A percentile compares a stretch with the other conserved stretches of the same genome.
Conservation (phyloP, 148 eudicot species). For the Dysphania ambrosioides region DNA sequence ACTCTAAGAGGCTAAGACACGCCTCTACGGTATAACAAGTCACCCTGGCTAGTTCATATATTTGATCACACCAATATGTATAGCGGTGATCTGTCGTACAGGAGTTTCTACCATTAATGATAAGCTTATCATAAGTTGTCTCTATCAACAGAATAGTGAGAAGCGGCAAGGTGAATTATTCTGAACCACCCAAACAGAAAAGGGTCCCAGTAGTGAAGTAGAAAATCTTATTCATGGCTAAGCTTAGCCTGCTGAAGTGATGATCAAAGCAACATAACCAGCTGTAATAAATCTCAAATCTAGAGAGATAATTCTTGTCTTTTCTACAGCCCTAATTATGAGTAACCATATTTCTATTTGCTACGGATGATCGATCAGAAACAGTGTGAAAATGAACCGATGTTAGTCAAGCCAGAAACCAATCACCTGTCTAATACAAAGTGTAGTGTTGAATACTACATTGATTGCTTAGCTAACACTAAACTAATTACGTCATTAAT, state of each 20-base stretch:
- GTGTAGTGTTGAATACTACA: too few relatives aligned
- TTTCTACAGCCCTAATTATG: neutral
- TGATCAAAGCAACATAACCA: neutral
- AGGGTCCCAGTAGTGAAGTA: neutral
- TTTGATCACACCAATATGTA: neutral
- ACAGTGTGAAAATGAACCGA: neutral
- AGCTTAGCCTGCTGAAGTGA: too few relatives aligned
- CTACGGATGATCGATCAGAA: neutral
- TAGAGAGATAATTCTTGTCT: neutral
- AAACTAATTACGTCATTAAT: neutral
- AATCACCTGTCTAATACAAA: neutral
- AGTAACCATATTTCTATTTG: neutral
- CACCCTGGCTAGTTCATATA: neutral
- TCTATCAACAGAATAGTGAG: neutral
- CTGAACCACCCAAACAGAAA: neutral
- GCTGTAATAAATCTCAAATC: neutral
- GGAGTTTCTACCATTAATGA: neutral
- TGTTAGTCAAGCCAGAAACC: neutral
- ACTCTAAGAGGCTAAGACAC: neutral
- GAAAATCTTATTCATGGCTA: neutral
- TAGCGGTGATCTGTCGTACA: neutral
- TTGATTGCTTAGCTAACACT: neutral
- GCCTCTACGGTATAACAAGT: neutral
- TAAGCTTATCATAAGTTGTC: constrained; percentile 1
- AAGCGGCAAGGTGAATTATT: neutral